phyloP scores from a whole-genome alignment of 2,329 filamentous ascomycete species.

The Exophiala spinifera region DNA sequence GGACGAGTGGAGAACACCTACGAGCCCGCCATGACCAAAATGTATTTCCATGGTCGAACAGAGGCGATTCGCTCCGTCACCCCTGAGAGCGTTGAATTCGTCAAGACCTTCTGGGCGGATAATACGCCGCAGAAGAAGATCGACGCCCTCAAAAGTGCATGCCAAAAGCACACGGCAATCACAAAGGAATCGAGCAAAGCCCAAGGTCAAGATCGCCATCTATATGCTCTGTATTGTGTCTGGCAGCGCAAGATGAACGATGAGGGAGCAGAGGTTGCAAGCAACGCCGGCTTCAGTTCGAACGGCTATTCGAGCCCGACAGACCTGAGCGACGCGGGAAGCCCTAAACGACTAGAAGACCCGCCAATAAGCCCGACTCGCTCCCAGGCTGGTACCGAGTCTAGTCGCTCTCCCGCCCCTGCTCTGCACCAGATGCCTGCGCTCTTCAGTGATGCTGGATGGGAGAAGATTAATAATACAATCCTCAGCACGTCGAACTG shows the following conservation, averaged over 20 bases:
- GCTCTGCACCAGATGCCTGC: slow-evolving; percentile 58
- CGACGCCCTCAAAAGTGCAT: slow-evolving; percentile 77
- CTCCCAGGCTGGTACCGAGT: slow-evolving; percentile 47
- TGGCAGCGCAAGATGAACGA: slow-evolving; percentile 90
- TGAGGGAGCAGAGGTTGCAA: slow-evolving; percentile 54
- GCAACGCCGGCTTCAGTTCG: slow-evolving; percentile 51
- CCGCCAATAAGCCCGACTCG: slow-evolving; percentile 38
- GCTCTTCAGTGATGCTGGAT: slow-evolving; percentile 83
- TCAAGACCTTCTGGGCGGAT: slow-evolving; percentile 92
- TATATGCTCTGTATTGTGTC: slow-evolving; percentile 90
- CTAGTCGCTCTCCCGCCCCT: slow-evolving; percentile 37
- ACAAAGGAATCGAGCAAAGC: slow-evolving; percentile 87
- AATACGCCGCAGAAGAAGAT: slow-evolving; percentile 79
- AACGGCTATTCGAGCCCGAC: slow-evolving; percentile 64
- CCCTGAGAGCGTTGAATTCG: slow-evolving; percentile 71
- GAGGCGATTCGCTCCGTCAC: slow-evolving; percentile 89
- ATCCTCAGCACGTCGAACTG: slow-evolving; percentile 98
- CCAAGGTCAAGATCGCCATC: slow-evolving; percentile 84
- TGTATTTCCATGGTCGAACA: slow-evolving; percentile 87
- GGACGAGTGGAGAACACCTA: slow-evolving; percentile 93
- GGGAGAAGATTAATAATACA: slow-evolving; percentile 93
- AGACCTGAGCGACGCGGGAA: slow-evolving; percentile 31
- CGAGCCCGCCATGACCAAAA: slow-evolving; percentile 97
- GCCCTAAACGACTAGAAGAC: slow-evolving; percentile 29
- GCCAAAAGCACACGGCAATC: slow-evolving; percentile 72